Percentiles rank a stretch among this genome's conserved stretches.
phyloP scores from a whole-genome alignment of 2,329 filamentous ascomycete species.

The Nigrograna mackinnonii region DNA sequence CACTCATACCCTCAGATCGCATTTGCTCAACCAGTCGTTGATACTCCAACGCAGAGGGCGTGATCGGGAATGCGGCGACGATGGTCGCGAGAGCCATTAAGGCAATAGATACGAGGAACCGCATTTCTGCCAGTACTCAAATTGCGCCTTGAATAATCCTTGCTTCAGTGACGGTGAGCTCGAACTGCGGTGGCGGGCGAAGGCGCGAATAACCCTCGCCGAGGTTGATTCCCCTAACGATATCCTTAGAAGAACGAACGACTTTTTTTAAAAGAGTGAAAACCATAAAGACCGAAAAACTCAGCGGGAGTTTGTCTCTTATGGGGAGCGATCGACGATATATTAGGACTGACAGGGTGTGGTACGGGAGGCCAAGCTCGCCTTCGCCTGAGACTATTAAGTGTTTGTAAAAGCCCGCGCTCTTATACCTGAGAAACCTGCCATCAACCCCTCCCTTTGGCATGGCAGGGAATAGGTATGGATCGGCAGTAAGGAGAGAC shows the following conservation, averaged over 20 bases:
- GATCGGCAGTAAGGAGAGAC: constrained; percentile 37
- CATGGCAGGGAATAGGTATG: neutral
- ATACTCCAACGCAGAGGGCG: constrained; percentile 35
- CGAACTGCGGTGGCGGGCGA: constrained; percentile 4
- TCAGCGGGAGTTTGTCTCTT: too few relatives aligned
- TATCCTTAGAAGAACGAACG: constrained; percentile 12
- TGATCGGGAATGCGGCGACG: constrained; percentile 36
- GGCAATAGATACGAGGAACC: constrained; percentile 25
- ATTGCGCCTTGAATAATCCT: constrained; percentile 6
- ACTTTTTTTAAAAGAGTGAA: constrained; percentile 15
- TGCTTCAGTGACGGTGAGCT: constrained; percentile 6
- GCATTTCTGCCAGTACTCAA: constrained; percentile 20
- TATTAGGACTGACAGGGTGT: neutral
- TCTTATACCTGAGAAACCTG: constrained; percentile 6
- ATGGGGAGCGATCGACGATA: constrained; percentile 2
- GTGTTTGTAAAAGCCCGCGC: too few relatives aligned
- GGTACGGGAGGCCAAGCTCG: too few relatives aligned
- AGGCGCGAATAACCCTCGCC: neutral
- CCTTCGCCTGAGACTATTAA: neutral
- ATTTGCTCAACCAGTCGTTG: constrained; percentile 36
- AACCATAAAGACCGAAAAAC: constrained; percentile 12
- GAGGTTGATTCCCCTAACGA: constrained; percentile 8
- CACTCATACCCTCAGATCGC: constrained; percentile 35
- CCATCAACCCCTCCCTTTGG: neutral
- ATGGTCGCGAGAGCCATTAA: constrained; percentile 25